These are phyloP conservation scores for Pseudotsuga menziesii DNA, from an alignment of 75 land plant species.

Conservation along the genomic window DNA sequence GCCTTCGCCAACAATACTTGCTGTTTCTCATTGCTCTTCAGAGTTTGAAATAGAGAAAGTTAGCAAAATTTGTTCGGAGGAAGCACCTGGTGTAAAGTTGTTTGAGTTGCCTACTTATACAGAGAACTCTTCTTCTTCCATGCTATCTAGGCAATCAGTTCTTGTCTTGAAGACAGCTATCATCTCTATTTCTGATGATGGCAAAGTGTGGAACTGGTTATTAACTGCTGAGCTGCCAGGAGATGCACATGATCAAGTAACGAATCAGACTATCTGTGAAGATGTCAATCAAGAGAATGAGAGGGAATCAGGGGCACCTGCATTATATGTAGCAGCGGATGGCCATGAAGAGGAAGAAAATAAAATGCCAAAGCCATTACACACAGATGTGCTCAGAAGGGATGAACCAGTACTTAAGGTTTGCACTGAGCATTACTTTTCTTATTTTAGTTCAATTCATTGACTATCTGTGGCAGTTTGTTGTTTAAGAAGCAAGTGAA, in stretches of 20 bases:
- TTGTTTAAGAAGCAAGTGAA: background rate
- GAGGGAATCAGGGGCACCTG: slow-evolving; percentile 1
- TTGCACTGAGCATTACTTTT: slow-evolving; percentile 2
- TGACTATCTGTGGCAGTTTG: background rate
- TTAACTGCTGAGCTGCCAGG: slow-evolving; percentile 41
- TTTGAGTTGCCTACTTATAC: slow-evolving; percentile 11
- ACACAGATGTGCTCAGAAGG: background rate
- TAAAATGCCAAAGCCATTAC: background rate
- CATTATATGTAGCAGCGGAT: background rate
- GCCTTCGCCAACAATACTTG: slow-evolving; percentile 85
- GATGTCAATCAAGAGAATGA: slow-evolving; percentile 12
- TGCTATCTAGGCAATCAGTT: slow-evolving; percentile 23
- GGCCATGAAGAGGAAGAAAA: slow-evolving; percentile 5
- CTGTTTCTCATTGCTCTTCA: slow-evolving; percentile 55
- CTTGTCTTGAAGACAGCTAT: slow-evolving; percentile 47
- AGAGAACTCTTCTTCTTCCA: slow-evolving; percentile 27
- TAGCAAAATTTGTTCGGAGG: slow-evolving; percentile 26
- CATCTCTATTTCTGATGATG: slow-evolving; percentile 93
- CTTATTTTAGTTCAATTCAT: background rate
- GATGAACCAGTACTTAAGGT: slow-evolving; percentile 8
- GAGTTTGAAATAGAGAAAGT: slow-evolving; percentile 55
- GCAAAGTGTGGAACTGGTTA: slow-evolving; percentile 92
- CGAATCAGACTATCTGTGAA: background rate
- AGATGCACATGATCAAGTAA: slow-evolving; percentile 14
- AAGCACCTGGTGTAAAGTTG: background rate